These are phyloP conservation scores for Microthyrium microscopicum DNA, from an alignment of 2,329 filamentous ascomycete species.

Conservation along the genomic window DNA sequence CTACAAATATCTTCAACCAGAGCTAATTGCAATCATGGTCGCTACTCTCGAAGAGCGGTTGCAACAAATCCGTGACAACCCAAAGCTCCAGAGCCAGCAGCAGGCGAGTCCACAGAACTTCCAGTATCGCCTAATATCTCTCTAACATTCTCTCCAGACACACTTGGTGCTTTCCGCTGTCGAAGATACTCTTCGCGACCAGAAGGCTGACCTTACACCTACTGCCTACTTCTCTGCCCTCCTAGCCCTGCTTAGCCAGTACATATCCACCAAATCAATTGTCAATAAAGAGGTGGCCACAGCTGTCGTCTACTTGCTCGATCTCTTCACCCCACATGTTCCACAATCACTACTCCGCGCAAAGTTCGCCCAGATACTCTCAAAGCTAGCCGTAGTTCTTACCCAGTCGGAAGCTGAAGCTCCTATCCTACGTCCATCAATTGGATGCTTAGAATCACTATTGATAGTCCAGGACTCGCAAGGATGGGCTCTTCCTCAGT, in stretches of 20 bases:
- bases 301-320: conserved; percentile 87
- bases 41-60: conserved; percentile 66
- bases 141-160: conserved; percentile 37
- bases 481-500: conserved; percentile 74
- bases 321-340: conserved; percentile 72
- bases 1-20: too few species aligned
- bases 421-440: conserved; percentile 68
- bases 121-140: not conserved
- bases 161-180: conserved; percentile 78
- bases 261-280: conserved; percentile 45
- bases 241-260: conserved; percentile 68
- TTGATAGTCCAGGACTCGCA: conserved; percentile 73
- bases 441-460: conserved; percentile 86
- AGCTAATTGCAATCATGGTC: too few species aligned
- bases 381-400: conserved; percentile 68
- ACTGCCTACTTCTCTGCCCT: conserved; percentile 96
- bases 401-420: conserved; percentile 70
- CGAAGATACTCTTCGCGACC: conserved; percentile 79
- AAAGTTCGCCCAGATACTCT: conserved; percentile 89
- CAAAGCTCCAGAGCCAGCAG: conserved; percentile 88
- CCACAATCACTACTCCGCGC: conserved; percentile 76
- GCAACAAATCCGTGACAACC: conserved; percentile 82
- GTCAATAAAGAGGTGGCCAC: conserved; percentile 69
- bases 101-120: conserved; percentile 41
- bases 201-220: conserved; percentile 65